phyloP scores from a whole-genome alignment of 192 early-diverging fungal genomes.

The Mortierella alpina region DNA sequence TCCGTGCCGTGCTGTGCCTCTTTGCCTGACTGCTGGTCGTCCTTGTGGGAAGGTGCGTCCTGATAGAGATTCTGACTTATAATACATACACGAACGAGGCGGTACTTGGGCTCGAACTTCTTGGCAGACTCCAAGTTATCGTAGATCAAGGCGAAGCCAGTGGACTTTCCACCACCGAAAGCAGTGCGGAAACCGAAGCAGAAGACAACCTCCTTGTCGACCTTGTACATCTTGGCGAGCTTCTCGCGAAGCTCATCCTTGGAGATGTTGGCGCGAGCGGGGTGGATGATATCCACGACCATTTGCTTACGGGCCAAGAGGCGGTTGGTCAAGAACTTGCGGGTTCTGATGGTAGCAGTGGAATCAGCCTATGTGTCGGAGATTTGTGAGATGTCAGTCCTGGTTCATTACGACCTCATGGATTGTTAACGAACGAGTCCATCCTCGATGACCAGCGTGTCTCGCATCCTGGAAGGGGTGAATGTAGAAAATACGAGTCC shows the following conservation, averaged over 20 bases:
- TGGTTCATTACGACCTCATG: background rate
- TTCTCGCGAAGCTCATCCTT: conserved; percentile 90
- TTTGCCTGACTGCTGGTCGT: no score
- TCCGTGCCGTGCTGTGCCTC: no score
- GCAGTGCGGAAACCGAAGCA: conserved; percentile 95
- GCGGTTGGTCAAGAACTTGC: conserved; percentile 99
- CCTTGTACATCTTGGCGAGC: conserved; percentile 94
- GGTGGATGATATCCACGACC: conserved; percentile 94
- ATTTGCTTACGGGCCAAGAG: conserved; percentile 97
- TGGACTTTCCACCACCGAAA: conserved; percentile 97
- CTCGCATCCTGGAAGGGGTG: no score
- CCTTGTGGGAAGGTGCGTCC: no score
- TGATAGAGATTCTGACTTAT: background rate
- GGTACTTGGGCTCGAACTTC: conserved; percentile 99
- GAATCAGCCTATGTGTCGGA: conserved; percentile 74
- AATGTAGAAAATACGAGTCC: no score
- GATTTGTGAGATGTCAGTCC: conserved; percentile 5
- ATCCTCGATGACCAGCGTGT: no score
- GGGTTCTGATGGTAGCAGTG: conserved; percentile 94
- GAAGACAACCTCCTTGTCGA: conserved; percentile 88
- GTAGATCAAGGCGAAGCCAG: conserved; percentile 96
- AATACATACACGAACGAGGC: conserved; percentile 80
- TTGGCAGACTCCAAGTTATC: conserved; percentile 92
- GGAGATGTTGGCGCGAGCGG: conserved; percentile 91
- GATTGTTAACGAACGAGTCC: no score